A percentile compares a stretch with the other conserved stretches of the same genome.
Conservation (phyloP, 1,284 basidiomycete genomes). For the Trichosporon coremiiforme region DNA sequence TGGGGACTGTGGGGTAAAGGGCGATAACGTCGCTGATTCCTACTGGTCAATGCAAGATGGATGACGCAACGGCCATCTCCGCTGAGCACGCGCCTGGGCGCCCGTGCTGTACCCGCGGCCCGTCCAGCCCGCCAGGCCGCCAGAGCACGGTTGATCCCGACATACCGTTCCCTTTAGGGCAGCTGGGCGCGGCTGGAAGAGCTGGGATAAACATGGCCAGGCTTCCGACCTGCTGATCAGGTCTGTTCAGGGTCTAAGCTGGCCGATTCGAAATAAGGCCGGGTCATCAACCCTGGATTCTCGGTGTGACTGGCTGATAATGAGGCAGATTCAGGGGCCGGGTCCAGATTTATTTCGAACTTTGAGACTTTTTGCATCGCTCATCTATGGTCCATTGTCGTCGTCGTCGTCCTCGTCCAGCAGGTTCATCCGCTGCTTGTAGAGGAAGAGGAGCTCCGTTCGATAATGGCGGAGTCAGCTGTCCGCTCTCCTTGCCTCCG, state of each 20-base stretch:
- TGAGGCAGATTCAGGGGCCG: background rate
- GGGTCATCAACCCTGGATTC: background rate
- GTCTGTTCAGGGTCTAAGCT: background rate
- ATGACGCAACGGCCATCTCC: slow-evolving; percentile 2
- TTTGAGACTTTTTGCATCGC: background rate
- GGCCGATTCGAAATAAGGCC: slow-evolving; percentile 1
- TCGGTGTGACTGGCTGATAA: background rate
- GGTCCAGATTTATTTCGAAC: slow-evolving; percentile 12
- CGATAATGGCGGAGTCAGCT: background rate
- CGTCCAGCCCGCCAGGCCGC: too few relatives aligned
- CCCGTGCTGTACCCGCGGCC: too few relatives aligned
- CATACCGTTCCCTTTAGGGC: too few relatives aligned
- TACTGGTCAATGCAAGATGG: background rate
- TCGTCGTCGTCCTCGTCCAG: background rate
- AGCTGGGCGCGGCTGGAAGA: too few relatives aligned
- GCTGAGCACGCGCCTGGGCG: too few relatives aligned
- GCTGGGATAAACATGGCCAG: too few relatives aligned
- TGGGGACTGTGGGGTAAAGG: background rate
- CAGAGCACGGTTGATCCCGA: too few relatives aligned
- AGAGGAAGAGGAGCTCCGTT: background rate
- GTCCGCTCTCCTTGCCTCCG: background rate
- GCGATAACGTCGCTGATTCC: background rate
- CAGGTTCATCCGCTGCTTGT: background rate
- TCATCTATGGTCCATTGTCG: background rate
- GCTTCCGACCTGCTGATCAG: background rate